Base-by-base conservation (phyloP, 371 early-diverging fungal genomes). In the Gilbertella persicaria region DNA sequence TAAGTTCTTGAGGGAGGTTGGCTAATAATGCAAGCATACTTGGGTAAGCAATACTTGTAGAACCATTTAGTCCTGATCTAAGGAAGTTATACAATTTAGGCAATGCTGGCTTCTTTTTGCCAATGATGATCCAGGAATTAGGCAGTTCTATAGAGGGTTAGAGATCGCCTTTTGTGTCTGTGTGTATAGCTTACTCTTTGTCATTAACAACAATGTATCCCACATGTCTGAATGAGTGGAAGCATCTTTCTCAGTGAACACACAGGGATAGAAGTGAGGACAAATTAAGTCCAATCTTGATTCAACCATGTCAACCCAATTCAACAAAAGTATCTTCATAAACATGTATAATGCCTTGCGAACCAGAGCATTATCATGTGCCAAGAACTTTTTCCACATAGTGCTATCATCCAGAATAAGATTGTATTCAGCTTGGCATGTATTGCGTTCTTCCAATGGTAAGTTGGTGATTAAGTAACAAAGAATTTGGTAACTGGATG, bases 181-280 rank as follows among this genome's bases (percentile, higher is more conserved):
- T n/a, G n/a, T n/a, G n/a, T n/a, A n/a, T n/a, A n/a, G n/a, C 66
- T 53, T 84, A 86, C 90, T 82, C 68, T 75, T 90, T 6, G 78
- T 89, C 66, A 71, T 71, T 23, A 85, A 74, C 47, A 78, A 64
- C 47, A 73, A 58, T 17, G 86, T 71, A 43, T 87, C 85, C 85
- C 87, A 86, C 57, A 88, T 63, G 3, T 81, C 82, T 3, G 71
- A 58, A 47, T 84, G 85, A 25, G 78, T 75, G 2, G 64, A 49
- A 0, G 66, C 23, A 24, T 85, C 82, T 48, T 80, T 83, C 46
- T 88, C 87, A 3, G 58, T 62, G 43, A 88, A 78, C 1, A 75
- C 73, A 19, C 69, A 62, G 12, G 69, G 61, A 43, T 84, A 75
- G 40, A 86, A 81, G 10, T 58, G 36, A 7, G 72, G 66, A 33